Conservation (phyloP, 768 basidiomycete genomes). For the Omphalotus guepiniiformis region DNA sequence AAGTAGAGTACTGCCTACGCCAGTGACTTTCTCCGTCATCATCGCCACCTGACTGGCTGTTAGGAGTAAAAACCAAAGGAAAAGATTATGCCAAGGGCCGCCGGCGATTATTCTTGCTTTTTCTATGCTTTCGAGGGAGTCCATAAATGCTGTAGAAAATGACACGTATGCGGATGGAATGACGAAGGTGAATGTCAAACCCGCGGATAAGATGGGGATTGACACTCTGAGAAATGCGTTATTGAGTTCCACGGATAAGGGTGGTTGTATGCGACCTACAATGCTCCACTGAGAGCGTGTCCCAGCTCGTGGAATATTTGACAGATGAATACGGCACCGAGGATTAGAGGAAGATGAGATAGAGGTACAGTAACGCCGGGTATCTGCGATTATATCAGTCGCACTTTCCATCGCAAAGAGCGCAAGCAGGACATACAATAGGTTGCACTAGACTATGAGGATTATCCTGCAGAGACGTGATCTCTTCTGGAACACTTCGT, state of each 20-base stretch:
- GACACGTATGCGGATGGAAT: constrained; percentile 76
- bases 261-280: constrained; percentile 41
- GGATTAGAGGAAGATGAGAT: constrained; percentile 61
- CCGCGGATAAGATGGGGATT: constrained; percentile 57
- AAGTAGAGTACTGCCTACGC: constrained; percentile 25
- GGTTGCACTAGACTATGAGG: constrained; percentile 12
- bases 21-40: constrained; percentile 11
- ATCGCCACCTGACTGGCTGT: constrained; percentile 25
- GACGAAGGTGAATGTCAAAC: constrained; percentile 55
- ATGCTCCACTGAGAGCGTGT: constrained; percentile 70
- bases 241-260: background rate
- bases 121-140: constrained; percentile 34
- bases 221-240: constrained; percentile 44
- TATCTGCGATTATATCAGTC: too few species aligned
- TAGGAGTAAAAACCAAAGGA: constrained; percentile 49
- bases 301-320: constrained; percentile 81
- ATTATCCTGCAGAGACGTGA: background rate
- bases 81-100: constrained; percentile 76
- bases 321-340: constrained; percentile 54
- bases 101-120: constrained; percentile 64
- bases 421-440: background rate
- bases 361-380: constrained; percentile 81
- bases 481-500: background rate
- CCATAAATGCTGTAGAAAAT: constrained; percentile 42
- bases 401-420: background rate